Percentiles rank a stretch among this genome's conserved stretches.
phyloP scores from a whole-genome alignment of 1,284 basidiomycete species.

The Cutaneotrichosporon curvatum region DNA sequence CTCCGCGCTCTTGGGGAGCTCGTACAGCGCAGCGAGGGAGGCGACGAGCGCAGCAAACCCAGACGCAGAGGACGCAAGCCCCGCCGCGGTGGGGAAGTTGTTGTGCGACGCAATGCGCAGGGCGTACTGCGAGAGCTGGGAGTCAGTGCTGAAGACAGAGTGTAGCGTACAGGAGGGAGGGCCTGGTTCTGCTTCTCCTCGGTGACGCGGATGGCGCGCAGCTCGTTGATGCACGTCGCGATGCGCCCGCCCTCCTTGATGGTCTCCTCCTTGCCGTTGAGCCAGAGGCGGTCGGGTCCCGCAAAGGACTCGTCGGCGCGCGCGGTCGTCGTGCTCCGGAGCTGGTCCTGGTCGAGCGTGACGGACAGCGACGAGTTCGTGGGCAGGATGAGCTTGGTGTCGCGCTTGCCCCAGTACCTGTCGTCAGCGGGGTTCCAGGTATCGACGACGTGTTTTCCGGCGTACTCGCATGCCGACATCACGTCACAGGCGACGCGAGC shows the following conservation, averaged over 20 bases:
- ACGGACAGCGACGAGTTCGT: constrained; percentile 97
- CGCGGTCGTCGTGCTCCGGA: constrained; percentile 88
- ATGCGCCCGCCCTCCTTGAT: constrained; percentile 76
- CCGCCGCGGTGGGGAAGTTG: constrained; percentile 98
- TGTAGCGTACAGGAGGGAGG: constrained; percentile 24
- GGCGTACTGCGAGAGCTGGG: constrained; percentile 61
- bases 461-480: too few relatives aligned
- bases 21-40: constrained; percentile 80
- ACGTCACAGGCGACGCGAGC: too few relatives aligned
- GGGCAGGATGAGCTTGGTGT: constrained; percentile 89
- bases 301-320: constrained; percentile 71
- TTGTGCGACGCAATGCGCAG: constrained; percentile 91
- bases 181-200: constrained; percentile 63
- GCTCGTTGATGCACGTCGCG: constrained; percentile 78
- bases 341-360: constrained; percentile 92
- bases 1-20: constrained; percentile 61
- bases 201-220: constrained; percentile 67
- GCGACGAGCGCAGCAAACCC: constrained; percentile 92
- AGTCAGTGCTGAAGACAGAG: not conserved
- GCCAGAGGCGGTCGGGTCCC: constrained; percentile 70
- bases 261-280: constrained; percentile 84
- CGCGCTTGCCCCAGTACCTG: constrained; percentile 98
- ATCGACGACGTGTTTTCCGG: too few relatives aligned
- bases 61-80: constrained; percentile 92
- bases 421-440: constrained; percentile 13